phyloP scores from a whole-genome alignment of 2,329 filamentous ascomycete species.

The Ophiostoma montium region DNA sequence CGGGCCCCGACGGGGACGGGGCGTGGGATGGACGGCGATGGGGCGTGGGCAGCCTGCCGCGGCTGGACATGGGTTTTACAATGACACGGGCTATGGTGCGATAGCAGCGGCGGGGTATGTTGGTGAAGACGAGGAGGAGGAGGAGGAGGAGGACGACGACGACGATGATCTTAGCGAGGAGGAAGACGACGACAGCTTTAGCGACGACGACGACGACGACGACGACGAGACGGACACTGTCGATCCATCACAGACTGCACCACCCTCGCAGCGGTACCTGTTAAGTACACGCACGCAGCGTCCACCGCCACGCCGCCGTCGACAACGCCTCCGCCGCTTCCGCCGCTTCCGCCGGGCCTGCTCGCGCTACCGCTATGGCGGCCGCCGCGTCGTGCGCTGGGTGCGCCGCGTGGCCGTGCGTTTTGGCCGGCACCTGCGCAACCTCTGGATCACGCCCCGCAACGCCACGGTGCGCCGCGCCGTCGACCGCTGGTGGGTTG shows the following conservation, averaged over 20 bases:
- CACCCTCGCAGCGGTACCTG: conserved; percentile 4
- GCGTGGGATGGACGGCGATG: not conserved
- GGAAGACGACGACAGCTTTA: not conserved
- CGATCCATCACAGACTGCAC: too few relatives aligned
- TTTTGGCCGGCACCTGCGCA: conserved; percentile 24
- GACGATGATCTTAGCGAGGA: too few relatives aligned
- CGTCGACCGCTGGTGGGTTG: conserved; percentile 48
- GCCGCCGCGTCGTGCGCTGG: conserved; percentile 19
- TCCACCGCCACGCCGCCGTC: too few relatives aligned
- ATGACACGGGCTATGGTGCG: conserved; percentile 6
- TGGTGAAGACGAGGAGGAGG: conserved; percentile 1
- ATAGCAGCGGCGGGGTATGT: conserved; percentile 8
- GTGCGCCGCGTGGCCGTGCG: conserved; percentile 15
- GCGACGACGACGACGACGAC: not conserved
- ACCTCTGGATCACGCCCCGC: conserved; percentile 48
- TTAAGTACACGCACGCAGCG: not conserved
- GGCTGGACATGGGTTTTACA: conserved; percentile 6
- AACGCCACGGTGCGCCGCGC: conserved; percentile 42
- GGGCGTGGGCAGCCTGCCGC: not conserved
- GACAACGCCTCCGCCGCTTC: not conserved
- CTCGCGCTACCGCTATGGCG: conserved; percentile 10
- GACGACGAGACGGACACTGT: too few relatives aligned
- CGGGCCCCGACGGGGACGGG: not conserved
- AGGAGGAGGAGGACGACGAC: conserved; percentile 6
- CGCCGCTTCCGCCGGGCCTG: conserved; percentile 1